Evolutionary conservation across 163 green algal genomes (phyloP), one percentile per base, ranked within the genome.

Genomic region (Chlorella variabilis): DNA sequence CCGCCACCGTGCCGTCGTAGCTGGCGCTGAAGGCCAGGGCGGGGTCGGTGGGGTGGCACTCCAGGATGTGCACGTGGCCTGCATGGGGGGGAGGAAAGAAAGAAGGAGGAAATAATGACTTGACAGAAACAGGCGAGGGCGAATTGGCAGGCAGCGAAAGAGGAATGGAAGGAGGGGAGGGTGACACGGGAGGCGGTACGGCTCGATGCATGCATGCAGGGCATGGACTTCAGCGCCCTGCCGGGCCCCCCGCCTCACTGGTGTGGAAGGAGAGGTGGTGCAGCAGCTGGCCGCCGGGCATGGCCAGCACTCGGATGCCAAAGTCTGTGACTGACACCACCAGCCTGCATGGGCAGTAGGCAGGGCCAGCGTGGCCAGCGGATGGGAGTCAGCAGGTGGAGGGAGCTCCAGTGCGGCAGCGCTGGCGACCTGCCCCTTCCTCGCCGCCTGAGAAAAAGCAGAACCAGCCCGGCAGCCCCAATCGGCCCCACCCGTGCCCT

Each of bases 1-100:
- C 67, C 56, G 88, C 88, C 71, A 96, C 56, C 48, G 88, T 82
- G 56, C 88, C 90, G 82, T 97, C 93, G 78, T 97, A 97, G 49
- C 83, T 87, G 29, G 91, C 93, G 11, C 85, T 90, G 82, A 97
- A 84, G 45, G 87, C 90, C 21, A 97, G 67, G 20, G 78, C 71
- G 15, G 86, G 88, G 79, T 96, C 82, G 18, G 68, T 69, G 2
- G 93, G 92, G 80, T 96, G 93, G 29, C 59, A 79, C 66, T 94
- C 88, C 69, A 96, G 76, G 49, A 97, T 84, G 67, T 95, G 90
- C 4, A 89, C 71, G 68, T 82, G 25, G 75, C 77, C 75, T 74
- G 75, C 5, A 42, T 18, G 20, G 48, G 5, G 33, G 48, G 51
- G 31, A n/a, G 70, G 70, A 33, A 34, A 27, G 45, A 45, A 3